Percentiles rank a stretch among this genome's conserved stretches.
Evolutionary conservation across 495 filamentous ascomycete genomes (phyloP).

Genomic region (Annulohypoxylon bovei): DNA sequence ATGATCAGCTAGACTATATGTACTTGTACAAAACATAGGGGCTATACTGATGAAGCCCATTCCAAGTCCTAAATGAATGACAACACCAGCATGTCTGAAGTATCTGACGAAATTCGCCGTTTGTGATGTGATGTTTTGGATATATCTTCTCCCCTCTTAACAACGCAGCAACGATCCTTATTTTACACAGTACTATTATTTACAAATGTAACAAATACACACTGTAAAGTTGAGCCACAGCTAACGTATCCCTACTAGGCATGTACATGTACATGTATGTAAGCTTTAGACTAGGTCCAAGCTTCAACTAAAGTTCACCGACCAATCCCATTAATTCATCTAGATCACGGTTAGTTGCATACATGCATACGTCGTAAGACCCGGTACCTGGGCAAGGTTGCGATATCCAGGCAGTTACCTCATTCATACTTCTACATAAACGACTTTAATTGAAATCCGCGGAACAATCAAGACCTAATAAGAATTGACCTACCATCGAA

Average conservation of each 20-base stretch:
- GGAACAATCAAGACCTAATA: neutral
- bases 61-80: neutral
- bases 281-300: constrained; percentile 9
- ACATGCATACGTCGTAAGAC: neutral
- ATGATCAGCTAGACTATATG: neutral
- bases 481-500: neutral
- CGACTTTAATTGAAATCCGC: neutral
- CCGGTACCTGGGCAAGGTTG: constrained; percentile 4
- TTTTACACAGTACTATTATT: neutral
- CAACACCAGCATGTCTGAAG: neutral
- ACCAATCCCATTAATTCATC: neutral
- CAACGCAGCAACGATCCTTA: neutral
- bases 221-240: constrained; percentile 34
- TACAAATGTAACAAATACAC: neutral
- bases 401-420: constrained; percentile 11
- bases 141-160: neutral
- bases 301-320: constrained; percentile 14
- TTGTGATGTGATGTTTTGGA: neutral
- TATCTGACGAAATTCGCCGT: neutral
- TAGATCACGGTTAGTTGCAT: constrained; percentile 36
- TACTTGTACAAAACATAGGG: neutral
- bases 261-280: no score
- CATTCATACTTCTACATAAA: constrained; percentile 9
- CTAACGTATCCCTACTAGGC: constrained; percentile 21
- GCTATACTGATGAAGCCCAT: neutral